Evolutionary conservation across 495 filamentous ascomycete species (phyloP).

Genomic region (Sabuloglossum arenarium): DNA sequence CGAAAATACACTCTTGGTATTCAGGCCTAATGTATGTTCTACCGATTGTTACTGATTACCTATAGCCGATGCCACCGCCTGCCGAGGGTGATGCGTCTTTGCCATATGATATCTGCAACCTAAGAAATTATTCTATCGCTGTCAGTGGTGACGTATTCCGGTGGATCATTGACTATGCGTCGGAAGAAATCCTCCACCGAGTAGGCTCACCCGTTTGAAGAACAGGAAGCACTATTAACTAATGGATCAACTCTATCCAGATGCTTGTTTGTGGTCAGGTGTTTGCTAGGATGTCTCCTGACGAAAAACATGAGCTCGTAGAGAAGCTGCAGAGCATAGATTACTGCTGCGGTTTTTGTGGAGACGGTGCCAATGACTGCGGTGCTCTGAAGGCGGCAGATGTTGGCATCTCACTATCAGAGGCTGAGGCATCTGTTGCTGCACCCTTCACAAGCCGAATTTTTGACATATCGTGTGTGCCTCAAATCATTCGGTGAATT

Average conservation of each 20-base stretch:
- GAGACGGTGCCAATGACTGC: conserved; percentile 96
- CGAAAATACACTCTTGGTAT: conserved; percentile 48
- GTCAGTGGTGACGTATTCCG: conserved; percentile 87
- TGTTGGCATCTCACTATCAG: conserved; percentile 94
- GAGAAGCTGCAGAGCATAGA: conserved; percentile 93
- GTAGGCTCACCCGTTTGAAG: conserved; percentile 19
- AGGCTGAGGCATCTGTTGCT: conserved; percentile 94
- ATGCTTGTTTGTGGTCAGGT: conserved; percentile 86
- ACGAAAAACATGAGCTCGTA: conserved; percentile 96
- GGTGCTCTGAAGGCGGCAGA: conserved; percentile 95
- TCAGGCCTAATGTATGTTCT: conserved; percentile 3
- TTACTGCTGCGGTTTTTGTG: conserved; percentile 92
- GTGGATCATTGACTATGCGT: conserved; percentile 85
- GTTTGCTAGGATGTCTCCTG: conserved; percentile 95
- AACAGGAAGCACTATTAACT: too few species aligned
- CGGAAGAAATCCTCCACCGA: conserved; percentile 48
- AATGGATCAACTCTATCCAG: conserved; percentile 16
- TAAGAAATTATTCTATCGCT: conserved; percentile 69
- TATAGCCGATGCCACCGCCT: conserved; percentile 46
- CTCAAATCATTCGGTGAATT: conserved; percentile 59
- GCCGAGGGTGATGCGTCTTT: conserved; percentile 56
- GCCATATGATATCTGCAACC: conserved; percentile 58
- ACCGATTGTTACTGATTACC: background rate
- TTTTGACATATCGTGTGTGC: conserved; percentile 95
- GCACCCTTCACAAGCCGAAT: conserved; percentile 90